Conservation (phyloP, 139 green algal species). For the Mesostigma viride region DNA sequence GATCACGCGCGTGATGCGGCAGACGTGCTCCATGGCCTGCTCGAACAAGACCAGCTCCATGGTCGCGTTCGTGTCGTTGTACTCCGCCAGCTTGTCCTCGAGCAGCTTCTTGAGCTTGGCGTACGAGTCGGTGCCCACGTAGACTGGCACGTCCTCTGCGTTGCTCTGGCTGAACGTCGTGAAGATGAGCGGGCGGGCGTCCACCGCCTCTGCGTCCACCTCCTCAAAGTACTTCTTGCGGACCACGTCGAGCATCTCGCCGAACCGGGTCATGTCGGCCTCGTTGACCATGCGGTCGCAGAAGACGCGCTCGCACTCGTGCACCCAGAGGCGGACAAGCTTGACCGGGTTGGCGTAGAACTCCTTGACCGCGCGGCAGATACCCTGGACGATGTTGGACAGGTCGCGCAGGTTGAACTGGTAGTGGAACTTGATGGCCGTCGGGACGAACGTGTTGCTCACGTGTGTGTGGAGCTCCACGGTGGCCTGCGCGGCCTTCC, state of each 20-base stretch:
- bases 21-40: slow-evolving; percentile 71
- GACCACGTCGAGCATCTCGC: slow-evolving; percentile 47
- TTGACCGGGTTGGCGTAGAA: slow-evolving; percentile 47
- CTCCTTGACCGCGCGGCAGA: slow-evolving; percentile 67
- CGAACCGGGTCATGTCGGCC: slow-evolving; percentile 59
- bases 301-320: slow-evolving; percentile 76
- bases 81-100: slow-evolving; percentile 67
- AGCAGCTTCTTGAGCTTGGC: slow-evolving; percentile 51
- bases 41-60: slow-evolving; percentile 81
- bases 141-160: slow-evolving; percentile 45
- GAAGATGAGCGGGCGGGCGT: slow-evolving; percentile 49
- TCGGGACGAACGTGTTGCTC: slow-evolving; percentile 70
- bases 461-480: slow-evolving; percentile 66
- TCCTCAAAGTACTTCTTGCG: slow-evolving; percentile 64
- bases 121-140: slow-evolving; percentile 33
- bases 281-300: slow-evolving; percentile 69
- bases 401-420: slow-evolving; percentile 84
- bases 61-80: slow-evolving; percentile 72
- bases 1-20: slow-evolving; percentile 67
- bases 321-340: slow-evolving; percentile 63
- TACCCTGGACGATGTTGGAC: slow-evolving; percentile 63
- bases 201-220: slow-evolving; percentile 39
- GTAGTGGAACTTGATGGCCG: slow-evolving; percentile 81
- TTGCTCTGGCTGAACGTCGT: slow-evolving; percentile 34
- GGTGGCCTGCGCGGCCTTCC: slow-evolving; percentile 67